Base-by-base conservation (phyloP, 2,329 filamentous ascomycete species). In the Chaetomium olivaceum region DNA sequence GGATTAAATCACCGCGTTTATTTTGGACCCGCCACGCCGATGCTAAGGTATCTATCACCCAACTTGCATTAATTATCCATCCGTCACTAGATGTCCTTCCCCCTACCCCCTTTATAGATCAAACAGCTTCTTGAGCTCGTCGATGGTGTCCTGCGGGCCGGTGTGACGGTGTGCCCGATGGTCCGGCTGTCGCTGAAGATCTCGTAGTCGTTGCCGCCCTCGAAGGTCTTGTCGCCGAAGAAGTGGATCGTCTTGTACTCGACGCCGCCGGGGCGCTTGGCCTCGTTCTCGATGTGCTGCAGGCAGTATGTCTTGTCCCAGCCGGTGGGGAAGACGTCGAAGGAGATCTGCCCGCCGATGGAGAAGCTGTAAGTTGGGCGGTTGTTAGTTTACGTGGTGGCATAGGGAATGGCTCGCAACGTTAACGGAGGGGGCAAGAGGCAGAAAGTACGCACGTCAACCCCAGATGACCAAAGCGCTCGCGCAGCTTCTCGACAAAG, bases 241-340 rank as follows among this genome's bases (percentile, higher is more conserved):
- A 98, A 98, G 83, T 98, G 95, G 72, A 98, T 90, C 54, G 87
- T 94, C 72, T 87, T 91, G 83, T 94, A 98, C 27, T 88, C 81
- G 69, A 96, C 82, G 68, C 90, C 89, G 74, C 87, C 89, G 50
- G 85, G 82, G 77, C 85, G 83, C 80, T 85, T 81, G 69, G 90
- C 89, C 78, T 97, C 93, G 69, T 85, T 85, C 81, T 95, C 92
- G 68, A 98, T 83, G 79, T 97, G 93, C 73, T 87, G 83, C 71
- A 98, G 84, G 82, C 93, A 97, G 85, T 97, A 99, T 11, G 92
- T 97, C 88, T 98, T 99, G 82, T 99, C 95, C 95, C 95, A 99
- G 75, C 95, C 95, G 2, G 83, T 87, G 70, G 95, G 95, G 85
- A 99, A 99, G 74, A 98, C 91, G 76, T 99, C 95, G 78, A 99